phyloP scores from a whole-genome alignment of 768 basidiomycete species.

The Lyophyllum atratum region DNA sequence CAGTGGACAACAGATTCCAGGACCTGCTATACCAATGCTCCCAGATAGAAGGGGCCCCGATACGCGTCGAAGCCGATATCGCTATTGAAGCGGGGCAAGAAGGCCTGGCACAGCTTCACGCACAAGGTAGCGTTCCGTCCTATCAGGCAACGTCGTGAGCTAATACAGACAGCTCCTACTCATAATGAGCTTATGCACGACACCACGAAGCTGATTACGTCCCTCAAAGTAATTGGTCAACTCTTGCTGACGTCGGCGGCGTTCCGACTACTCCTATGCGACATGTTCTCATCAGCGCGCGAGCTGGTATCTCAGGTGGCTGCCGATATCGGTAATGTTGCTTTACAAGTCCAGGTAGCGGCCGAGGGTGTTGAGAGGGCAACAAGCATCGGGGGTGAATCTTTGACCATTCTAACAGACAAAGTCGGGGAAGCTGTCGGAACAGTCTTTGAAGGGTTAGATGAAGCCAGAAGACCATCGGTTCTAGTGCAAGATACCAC shows the following conservation, averaged over 20 bases:
- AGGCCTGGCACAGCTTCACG: conserved; percentile 14
- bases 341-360: conserved; percentile 30
- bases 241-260: conserved; percentile 34
- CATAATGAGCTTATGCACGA: conserved; percentile 29
- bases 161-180: conserved; percentile 18
- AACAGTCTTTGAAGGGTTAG: background rate
- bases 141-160: background rate
- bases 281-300: conserved; percentile 30
- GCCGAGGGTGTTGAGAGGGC: conserved; percentile 32
- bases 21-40: conserved; percentile 33
- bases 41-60: conserved; percentile 18
- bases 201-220: conserved; percentile 24
- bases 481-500: background rate
- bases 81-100: conserved; percentile 16
- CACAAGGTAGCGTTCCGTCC: background rate
- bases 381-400: background rate
- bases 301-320: conserved; percentile 34
- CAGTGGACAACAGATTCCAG: conserved; percentile 40
- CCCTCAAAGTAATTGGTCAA: conserved; percentile 28
- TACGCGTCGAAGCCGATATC: conserved; percentile 18
- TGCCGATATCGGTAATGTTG: conserved; percentile 29
- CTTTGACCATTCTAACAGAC: background rate
- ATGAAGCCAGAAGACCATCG: background rate
- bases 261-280: conserved; percentile 36
- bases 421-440: conserved; percentile 1